These are phyloP conservation scores for Naganishia albida DNA, from an alignment of 1,284 basidiomycete species.

Conservation along the genomic window DNA sequence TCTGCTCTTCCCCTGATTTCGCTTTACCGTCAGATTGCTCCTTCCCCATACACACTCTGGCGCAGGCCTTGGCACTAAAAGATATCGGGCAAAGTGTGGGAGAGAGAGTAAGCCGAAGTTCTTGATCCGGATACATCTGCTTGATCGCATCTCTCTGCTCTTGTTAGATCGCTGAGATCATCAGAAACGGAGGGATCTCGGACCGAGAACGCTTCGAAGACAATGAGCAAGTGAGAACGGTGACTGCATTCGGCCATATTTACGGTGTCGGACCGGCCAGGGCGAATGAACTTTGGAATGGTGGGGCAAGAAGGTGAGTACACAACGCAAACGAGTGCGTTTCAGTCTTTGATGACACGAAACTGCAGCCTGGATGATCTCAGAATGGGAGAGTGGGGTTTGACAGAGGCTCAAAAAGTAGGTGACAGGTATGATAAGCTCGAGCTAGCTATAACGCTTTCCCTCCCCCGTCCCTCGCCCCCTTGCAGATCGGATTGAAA, in stretches of 20 bases:
- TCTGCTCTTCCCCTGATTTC: neutral
- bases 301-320: constrained; percentile 66
- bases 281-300: constrained; percentile 67
- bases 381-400: constrained; percentile 59
- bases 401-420: constrained; percentile 66
- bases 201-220: constrained; percentile 48
- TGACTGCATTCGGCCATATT: constrained; percentile 67
- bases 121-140: neutral
- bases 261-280: constrained; percentile 68
- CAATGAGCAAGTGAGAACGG: constrained; percentile 41
- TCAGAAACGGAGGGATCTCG: constrained; percentile 38
- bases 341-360: no score
- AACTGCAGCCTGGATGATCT: constrained; percentile 65
- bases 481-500: constrained; percentile 63
- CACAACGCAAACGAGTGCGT: neutral
- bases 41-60: constrained; percentile 63
- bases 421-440: constrained; percentile 2
- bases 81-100: constrained; percentile 76
- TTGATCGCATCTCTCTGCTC: neutral
- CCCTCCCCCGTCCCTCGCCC: constrained; percentile 3
- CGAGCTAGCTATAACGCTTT: neutral
- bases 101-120: constrained; percentile 60
- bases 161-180: constrained; percentile 49
- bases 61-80: constrained; percentile 65
- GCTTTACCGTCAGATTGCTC: constrained; percentile 57